Evolutionary conservation across 768 basidiomycete genomes (phyloP).

Genomic region (Lanmaoa rubissima): DNA sequence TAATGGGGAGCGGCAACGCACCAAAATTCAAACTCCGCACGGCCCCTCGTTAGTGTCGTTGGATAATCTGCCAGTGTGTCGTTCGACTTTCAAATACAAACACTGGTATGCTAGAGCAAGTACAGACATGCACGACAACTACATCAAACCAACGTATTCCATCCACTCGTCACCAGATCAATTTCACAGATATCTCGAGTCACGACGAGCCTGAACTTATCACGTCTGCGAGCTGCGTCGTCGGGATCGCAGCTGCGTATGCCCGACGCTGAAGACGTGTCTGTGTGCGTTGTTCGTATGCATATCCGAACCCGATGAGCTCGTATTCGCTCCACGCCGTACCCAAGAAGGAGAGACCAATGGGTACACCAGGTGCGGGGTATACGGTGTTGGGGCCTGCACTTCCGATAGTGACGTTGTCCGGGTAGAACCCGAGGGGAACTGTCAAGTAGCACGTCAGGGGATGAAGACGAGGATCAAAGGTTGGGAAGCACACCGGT

Average conservation of each 20-base stretch:
- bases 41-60: too few relatives aligned
- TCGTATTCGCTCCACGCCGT: slow-evolving; percentile 44
- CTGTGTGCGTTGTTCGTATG: slow-evolving; percentile 55
- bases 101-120: background rate
- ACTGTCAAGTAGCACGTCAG: slow-evolving; percentile 13
- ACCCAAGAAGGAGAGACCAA: slow-evolving; percentile 42
- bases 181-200: background rate
- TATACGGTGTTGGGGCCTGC: slow-evolving; percentile 37
- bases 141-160: background rate
- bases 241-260: slow-evolving; percentile 52
- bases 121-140: background rate
- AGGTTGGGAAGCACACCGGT: slow-evolving; percentile 20
- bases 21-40: too few relatives aligned
- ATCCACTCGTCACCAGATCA: background rate
- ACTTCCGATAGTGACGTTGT: slow-evolving; percentile 28
- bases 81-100: background rate
- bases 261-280: slow-evolving; percentile 49
- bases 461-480: background rate
- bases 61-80: too few relatives aligned
- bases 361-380: slow-evolving; percentile 40
- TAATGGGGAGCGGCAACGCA: too few relatives aligned
- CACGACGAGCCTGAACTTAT: slow-evolving; percentile 5
- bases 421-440: slow-evolving; percentile 40
- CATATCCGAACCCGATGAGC: slow-evolving; percentile 42
- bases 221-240: slow-evolving; percentile 45